Base-by-base conservation (phyloP, 805 yeast genomes). In the Spathaspora gorwiae region DNA sequence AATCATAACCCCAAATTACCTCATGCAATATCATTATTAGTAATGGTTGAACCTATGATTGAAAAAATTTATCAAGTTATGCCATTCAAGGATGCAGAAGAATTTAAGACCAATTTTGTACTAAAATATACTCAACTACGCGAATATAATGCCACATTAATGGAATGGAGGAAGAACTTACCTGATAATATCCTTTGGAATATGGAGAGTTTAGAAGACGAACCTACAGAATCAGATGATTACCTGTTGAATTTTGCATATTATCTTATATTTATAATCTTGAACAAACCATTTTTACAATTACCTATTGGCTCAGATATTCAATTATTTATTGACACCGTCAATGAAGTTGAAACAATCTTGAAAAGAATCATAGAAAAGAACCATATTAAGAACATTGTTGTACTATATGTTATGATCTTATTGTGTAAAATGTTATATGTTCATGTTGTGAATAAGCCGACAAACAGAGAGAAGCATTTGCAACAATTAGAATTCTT, bases 41-140 rank as follows among this genome's bases (percentile, higher is more conserved):
- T 32, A 3, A 24, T 37, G 35, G 26, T 15, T 12, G 39, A 43
- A 11, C 42, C 41, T 5, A 43, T 43, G 46, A 37, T 43, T 37
- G 14, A 9, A 1, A 29, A 27, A 8, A 43, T 43, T 13, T 43
- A 43, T 29, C 46, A 43, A 26, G 24, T 29, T 5, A 37, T 43
- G 42, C 42, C 41, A 24, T 43, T 27, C 36, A 34, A 19, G 14
- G 37, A 37, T 35, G 32, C 37, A 11, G 46, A 43, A 35, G 46
- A 42, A 10, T 37, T 37, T 11, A 42, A 42, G 15, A 11, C 24
- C 8, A 38, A 34, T 9, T 42, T 37, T 14, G 26, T 36, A n/a
- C 19, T 26, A 6, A 37, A 38, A 26, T 42, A 35, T 15, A 36
- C 15, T 36, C 38, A 42, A 14, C 13, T 42, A 10, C 35, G 38